These are phyloP conservation scores for Phylloporus arenicola DNA, from an alignment of 768 basidiomycete genomes.

Conservation along the genomic window DNA sequence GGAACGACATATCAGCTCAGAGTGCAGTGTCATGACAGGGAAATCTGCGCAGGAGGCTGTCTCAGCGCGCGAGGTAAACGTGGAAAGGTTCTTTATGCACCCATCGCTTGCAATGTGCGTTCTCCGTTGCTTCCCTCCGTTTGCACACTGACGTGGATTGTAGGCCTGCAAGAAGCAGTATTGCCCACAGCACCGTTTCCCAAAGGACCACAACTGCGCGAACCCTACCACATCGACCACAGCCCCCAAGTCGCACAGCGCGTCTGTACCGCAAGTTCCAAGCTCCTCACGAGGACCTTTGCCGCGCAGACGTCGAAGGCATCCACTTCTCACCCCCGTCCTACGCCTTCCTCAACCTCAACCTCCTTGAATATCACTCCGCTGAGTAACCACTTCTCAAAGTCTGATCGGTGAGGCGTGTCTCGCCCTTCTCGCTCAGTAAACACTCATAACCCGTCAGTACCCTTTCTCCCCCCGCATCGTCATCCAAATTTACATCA, in stretches of 20 bases:
- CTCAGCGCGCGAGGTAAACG: slow-evolving; percentile 53
- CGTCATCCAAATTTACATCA: slow-evolving; percentile 17
- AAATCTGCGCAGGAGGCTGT: slow-evolving; percentile 40
- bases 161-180: slow-evolving; percentile 70
- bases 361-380: slow-evolving; percentile 13
- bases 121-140: not conserved
- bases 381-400: slow-evolving; percentile 39
- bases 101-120: slow-evolving; percentile 71
- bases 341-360: slow-evolving; percentile 4
- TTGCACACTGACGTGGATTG: not conserved
- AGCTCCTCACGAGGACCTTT: slow-evolving; percentile 2
- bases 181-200: slow-evolving; percentile 77
- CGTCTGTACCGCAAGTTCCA: slow-evolving; percentile 5
- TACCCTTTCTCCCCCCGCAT: slow-evolving; percentile 24
- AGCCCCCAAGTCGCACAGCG: slow-evolving; percentile 11
- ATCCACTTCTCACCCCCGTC: not conserved
- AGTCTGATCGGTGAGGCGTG: slow-evolving; percentile 59
- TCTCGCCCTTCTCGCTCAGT: slow-evolving; percentile 32
- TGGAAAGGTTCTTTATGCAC: slow-evolving; percentile 67
- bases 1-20: slow-evolving; percentile 64
- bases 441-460: slow-evolving; percentile 67
- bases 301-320: slow-evolving; percentile 5
- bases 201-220: slow-evolving; percentile 61
- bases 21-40: slow-evolving; percentile 69
- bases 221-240: slow-evolving; percentile 10